Evolutionary conservation across 805 yeast species (phyloP), one percentile per base, ranked within the genome.

Genomic region (Yarrowia bubula): DNA sequence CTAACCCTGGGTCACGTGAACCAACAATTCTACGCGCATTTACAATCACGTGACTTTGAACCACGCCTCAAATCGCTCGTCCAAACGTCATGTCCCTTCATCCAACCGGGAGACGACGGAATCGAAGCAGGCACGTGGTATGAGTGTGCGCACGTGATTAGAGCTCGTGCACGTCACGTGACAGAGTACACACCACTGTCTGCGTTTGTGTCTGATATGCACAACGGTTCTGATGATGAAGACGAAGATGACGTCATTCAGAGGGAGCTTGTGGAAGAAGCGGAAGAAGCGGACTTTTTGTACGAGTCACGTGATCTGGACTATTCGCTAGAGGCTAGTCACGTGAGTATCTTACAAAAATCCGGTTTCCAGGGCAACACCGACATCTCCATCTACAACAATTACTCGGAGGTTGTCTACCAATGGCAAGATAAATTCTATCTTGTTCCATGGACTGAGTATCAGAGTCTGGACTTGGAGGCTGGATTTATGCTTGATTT

Each of bases 1-100:
- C 11, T 48, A 6, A 18, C 55, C 5, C 32, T 48, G 41, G 32
- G 55, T 48, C 55, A 48, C 55, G 55, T 48, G 55, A 48, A 35
- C 28, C 5, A 41, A 8, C 38, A 35, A 31, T 17, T 48, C 41
- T 28, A 13, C 31, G 7, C 55, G 17, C 17, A 33, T 6, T 13
- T 48, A 7, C 41, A 18, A 11, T 48, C 55, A 33, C 41, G 41
- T 48, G 55, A 48, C 31, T 48, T 48, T 13, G 55, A 48, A 13
- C 8, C 39, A 8, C 8, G 15, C 4, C 8, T 3, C 31, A 48
- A 48, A 13, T 22, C 28, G 28, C 28, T 22, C 28, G 55, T 48
- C 8, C n/a, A 7, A n/a, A 2, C 15, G 3, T 17, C 14, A 15
- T 35, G 55, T 13, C 55, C 55, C 1, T 48, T 48, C 22, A 35